Base-by-base conservation (phyloP, 2,329 filamentous ascomycete genomes). In the Emmonsiellopsis sp. region DNA sequence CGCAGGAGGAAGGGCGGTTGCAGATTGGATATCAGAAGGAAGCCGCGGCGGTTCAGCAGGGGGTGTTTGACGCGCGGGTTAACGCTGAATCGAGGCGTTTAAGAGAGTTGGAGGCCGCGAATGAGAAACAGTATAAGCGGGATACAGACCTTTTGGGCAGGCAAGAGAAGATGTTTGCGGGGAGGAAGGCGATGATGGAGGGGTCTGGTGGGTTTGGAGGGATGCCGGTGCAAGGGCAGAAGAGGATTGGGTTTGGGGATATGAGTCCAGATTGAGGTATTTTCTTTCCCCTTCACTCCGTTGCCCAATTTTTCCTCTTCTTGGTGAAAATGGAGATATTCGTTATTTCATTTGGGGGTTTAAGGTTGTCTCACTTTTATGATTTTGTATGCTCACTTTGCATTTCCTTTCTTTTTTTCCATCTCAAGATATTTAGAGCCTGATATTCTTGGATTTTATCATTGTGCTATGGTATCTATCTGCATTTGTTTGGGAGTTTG, bases 81-180 rank as follows among this genome's bases (percentile, higher is more conserved):
- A 34, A 39, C 8, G 42, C 51, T 14, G 57, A 59, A 36, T 52
- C 49, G 21, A 44, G 50, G 17, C 51, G 55, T 17, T 48, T 58
- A 8, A 53, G 49, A 45, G 57, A 58, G 51, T 27, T 57, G 9
- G 56, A 59, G n/a, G 40, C 50, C 10, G 56, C 52, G 21, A 56
- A 56, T 51, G 53, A 55, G 34, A 54, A 55, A 33, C 57, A 59
- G 44, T 57, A 57, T 34, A 46, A 57, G 36, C 43, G 55, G 36
- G 57, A 59, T 43, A 39, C 42, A n/a, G 57, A 59, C 6, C 13
- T 59, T 14, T 42, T 59, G 43, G 33, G 42, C 5, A 43, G 53
- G n/a, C 57, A 59, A 39, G 53, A 59, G 31, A 51, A 36, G 31
- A 17, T 56, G n/a, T 47, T 54, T 36, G 49, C 47, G 6, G 34